Conservation (phyloP, 2,329 filamentous ascomycete genomes). For the Fonsecaea erecta region DNA sequence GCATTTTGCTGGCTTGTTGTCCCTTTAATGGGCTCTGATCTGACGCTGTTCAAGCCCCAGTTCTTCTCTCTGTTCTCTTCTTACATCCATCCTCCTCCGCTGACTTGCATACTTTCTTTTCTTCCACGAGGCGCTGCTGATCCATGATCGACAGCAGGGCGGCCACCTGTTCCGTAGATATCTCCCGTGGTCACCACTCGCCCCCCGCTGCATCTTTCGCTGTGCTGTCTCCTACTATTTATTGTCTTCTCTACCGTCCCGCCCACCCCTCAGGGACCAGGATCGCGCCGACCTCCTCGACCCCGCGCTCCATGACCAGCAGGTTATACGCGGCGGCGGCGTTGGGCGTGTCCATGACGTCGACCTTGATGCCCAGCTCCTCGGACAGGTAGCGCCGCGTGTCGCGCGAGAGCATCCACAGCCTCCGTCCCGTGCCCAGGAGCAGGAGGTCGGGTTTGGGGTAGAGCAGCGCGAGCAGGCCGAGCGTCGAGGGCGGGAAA, state of each 20-base stretch:
- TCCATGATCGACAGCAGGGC: too few species aligned
- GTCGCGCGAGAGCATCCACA: constrained; percentile 75
- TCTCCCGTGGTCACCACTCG: too few species aligned
- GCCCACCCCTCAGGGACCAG: constrained; percentile 31
- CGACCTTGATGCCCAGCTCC: constrained; percentile 76
- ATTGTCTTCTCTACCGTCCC: constrained; percentile 12
- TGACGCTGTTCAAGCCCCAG: too few species aligned
- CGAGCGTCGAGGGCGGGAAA: constrained; percentile 28
- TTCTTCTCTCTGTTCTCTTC: too few species aligned
- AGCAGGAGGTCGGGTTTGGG: constrained; percentile 74
- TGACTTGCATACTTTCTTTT: too few species aligned
- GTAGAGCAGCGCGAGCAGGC: constrained; percentile 34
- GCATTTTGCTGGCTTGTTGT: too few species aligned
- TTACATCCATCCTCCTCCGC: too few species aligned
- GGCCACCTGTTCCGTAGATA: too few species aligned
- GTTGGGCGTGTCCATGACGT: constrained; percentile 90
- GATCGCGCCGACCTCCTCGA: constrained; percentile 63
- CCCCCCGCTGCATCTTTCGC: too few species aligned
- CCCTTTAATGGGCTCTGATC: too few species aligned
- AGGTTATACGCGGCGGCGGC: constrained; percentile 94
- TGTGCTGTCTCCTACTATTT: too few species aligned
- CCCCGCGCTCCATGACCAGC: constrained; percentile 86
- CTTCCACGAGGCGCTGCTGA: too few species aligned
- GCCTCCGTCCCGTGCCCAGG: constrained; percentile 78
- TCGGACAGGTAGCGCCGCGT: constrained; percentile 71